Evolutionary conservation across 345 rosid genomes (phyloP).

Genomic region (Citrus trifoliata): DNA sequence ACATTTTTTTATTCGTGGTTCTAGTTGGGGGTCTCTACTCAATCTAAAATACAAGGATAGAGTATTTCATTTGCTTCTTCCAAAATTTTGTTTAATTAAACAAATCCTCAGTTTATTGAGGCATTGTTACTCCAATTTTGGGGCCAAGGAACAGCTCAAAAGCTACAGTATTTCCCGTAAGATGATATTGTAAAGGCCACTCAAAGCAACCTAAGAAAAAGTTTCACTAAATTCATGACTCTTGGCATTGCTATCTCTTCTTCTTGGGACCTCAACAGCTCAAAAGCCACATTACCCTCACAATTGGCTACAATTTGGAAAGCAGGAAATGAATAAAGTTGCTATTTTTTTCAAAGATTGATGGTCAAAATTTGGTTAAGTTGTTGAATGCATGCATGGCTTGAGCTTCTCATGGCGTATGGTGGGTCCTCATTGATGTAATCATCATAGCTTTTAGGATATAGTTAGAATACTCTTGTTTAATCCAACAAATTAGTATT

Average conservation of each 20-base stretch:
- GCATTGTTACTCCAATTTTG: neutral
- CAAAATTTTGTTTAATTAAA: neutral
- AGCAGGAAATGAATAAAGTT: neutral
- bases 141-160: constrained; percentile 34
- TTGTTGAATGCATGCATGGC: constrained; percentile 17
- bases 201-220: constrained; percentile 10
- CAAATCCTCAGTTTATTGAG: neutral
- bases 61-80: neutral
- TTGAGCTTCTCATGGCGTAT: constrained; percentile 3
- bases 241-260: neutral
- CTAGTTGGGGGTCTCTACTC: neutral
- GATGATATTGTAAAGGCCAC: neutral
- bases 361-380: constrained; percentile 7
- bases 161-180: constrained; percentile 6
- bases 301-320: neutral
- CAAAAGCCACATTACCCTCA: constrained; percentile 23
- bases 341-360: neutral
- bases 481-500: neutral
- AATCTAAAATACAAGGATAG: neutral
- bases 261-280: constrained; percentile 24
- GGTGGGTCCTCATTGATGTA: neutral
- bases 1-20: neutral
- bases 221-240: neutral
- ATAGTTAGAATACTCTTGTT: neutral
- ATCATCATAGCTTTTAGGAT: neutral